Evolutionary conservation across 129 eudicot genomes (phyloP).

Genomic region (Flaveria trinervia): DNA sequence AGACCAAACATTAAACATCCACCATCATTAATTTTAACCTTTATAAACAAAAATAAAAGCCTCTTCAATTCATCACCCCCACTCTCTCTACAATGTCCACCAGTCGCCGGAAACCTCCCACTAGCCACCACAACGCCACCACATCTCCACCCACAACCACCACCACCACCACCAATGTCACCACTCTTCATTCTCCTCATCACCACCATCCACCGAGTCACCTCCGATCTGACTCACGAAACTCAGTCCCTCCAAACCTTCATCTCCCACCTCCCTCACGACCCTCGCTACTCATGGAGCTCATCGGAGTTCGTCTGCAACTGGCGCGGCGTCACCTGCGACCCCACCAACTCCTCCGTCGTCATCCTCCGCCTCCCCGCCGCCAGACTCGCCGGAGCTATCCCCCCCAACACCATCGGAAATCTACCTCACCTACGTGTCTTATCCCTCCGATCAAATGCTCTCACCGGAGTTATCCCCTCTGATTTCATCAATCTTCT

Average conservation of each 20-base stretch:
- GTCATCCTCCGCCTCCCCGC: conserved; percentile 68
- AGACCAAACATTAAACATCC: too few species aligned
- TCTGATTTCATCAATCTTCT: conserved; percentile 59
- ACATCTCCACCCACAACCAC: too few species aligned
- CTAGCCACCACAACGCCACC: too few species aligned
- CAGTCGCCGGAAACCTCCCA: too few species aligned
- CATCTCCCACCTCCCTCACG: conserved; percentile 63
- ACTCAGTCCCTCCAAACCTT: conserved; percentile 70
- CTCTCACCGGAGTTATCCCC: conserved; percentile 61
- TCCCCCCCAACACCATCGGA: conserved; percentile 61
- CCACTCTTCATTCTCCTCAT: too few species aligned
- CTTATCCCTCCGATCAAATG: conserved; percentile 64
- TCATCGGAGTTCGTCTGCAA: conserved; percentile 57
- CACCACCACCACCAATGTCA: too few species aligned
- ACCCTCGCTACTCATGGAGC: conserved; percentile 62
- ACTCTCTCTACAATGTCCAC: too few species aligned
- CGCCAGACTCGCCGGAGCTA: conserved; percentile 61
- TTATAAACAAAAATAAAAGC: too few species aligned
- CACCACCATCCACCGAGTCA: conserved; percentile 24
- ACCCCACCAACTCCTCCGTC: conserved; percentile 52
- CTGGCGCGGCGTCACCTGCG: conserved; percentile 82
- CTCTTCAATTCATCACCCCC: too few species aligned
- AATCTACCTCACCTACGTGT: conserved; percentile 63
- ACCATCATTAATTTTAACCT: too few species aligned
- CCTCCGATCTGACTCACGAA: conserved; percentile 71